Evolutionary conservation across 176 grass and related monocot species (phyloP), one percentile per base, ranked within the genome.

Genomic region (Oryza rufipogon): DNA sequence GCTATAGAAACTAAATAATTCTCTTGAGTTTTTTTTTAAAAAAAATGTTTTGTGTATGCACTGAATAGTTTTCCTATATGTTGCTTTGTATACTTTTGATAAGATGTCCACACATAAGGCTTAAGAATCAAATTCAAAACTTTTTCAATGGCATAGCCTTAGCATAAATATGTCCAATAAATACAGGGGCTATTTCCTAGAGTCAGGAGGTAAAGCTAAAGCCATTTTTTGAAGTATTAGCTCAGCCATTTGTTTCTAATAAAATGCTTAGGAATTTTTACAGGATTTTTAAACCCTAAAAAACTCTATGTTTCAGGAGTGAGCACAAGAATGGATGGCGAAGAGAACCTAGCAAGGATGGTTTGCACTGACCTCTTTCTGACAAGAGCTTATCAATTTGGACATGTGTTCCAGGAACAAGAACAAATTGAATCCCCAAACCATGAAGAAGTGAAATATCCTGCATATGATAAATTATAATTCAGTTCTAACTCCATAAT

Each of bases 371-470:
- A 95, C 93, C 96, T 95, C 87, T 98, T 80, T 94, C 93, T 74
- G 76, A 79, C 71, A 95, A 84, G 5, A 96, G 77, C 48, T 94
- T 93, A 70, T 98, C 91, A 87, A 98, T 96, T 90, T 91, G 89
- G 54, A 92, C 82, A 81, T 91, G 93, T 39, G 96, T 98, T 81
- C 93, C 93, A 0, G 89, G 93, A 80, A 95, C 89, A 79, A 98
- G 89, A 81, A 98, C 88, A 83, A 98, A 95, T 74, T 87, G 93
- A 66, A 98, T 93, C 26, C 96, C 93, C n/a, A 98, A 89, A 91
- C 96, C 93, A 93, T 98, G 93, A 80, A 98, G 91, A 64, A 98
- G 91, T 81, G 93, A 96, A 77, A 96, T 92, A 69, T 98, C 96
- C 96, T 98, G 91, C 28, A 44, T 61, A 64, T 36, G 38, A 79